Conservation (phyloP, 2,329 filamentous ascomycete species). For the Aspergillus brunneoviolaceus region DNA sequence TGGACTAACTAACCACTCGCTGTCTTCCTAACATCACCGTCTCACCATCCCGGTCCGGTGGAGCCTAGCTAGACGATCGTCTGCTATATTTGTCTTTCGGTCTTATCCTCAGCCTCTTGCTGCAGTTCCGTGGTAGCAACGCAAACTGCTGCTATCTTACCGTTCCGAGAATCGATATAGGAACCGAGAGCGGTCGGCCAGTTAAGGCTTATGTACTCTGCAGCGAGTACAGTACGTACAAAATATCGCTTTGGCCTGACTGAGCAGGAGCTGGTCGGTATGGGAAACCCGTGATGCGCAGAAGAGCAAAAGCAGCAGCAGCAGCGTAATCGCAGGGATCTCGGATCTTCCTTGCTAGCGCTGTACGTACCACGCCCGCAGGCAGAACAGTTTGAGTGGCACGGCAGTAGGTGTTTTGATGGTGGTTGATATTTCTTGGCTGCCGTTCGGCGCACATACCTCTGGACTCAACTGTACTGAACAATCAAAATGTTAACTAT, state of each 20-base stretch:
- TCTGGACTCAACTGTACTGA: neutral
- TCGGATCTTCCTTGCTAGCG: neutral
- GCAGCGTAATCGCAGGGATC: neutral
- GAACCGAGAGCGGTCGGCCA: neutral
- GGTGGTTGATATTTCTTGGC: neutral
- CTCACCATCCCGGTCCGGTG: slow-evolving; percentile 13
- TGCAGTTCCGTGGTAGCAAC: neutral
- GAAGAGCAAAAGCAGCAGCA: neutral
- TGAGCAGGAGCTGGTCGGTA: neutral
- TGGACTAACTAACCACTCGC: no score
- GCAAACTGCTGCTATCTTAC: slow-evolving; percentile 1
- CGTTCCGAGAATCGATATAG: neutral
- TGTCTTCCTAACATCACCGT: slow-evolving; percentile 19
- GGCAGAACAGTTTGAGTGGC: neutral
- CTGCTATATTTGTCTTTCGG: slow-evolving; percentile 19
- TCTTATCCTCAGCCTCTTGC: neutral
- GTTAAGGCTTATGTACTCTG: neutral
- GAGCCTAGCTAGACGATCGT: slow-evolving; percentile 17
- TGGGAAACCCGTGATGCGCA: neutral
- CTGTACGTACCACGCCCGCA: neutral
- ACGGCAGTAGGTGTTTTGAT: neutral
- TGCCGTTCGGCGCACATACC: neutral
- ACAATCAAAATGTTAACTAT: neutral
- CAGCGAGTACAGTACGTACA: neutral
- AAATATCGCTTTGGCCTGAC: neutral